Base-by-base conservation (phyloP, 441 rosid species). In the Eutrema salsugineum region DNA sequence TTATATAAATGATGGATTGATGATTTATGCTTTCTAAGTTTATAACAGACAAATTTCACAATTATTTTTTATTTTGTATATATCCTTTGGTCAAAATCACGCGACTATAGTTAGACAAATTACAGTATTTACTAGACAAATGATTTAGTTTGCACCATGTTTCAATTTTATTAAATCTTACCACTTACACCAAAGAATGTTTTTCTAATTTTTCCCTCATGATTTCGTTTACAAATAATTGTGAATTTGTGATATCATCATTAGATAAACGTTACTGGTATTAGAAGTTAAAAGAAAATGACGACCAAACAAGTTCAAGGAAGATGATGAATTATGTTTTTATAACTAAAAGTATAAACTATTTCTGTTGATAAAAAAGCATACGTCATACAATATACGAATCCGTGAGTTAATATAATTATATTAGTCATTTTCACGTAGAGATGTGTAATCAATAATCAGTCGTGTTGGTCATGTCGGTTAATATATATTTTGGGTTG, bases 371-470 rank as follows among this genome's bases (percentile, higher is more conserved):
- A 17, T 17, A 61, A 71, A 49, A 71, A 49, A 62, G 28, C 43
- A 32, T 43, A 6, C 14, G 8, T 30, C 1, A 28, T 4, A 28
- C 32, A 33, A 70, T 50, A 71, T 15, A 8, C 70, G 43, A 63
- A 44, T 72, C 57, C 27, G 38, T 32, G 64, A 55, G 5, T 16
- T 54, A 22, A 42, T 61, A 44, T 30, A 59, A 16, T 15, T 44
- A n/a, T 42, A 61, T 28, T 63, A 54, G 43, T 72, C 65, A 62
- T 51, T 22, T 71, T 71, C 63, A 72, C 42, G 76, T 44, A 54
- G 40, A 63, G 40, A 63, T 54, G 64, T 44, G 57, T 33, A 14
- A 2, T 42, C 69, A 59, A 16, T 38, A 48, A 42, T 53, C 46
- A 22, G 22, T 53, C 63, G 76, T 62, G 75, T 20, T 43, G 40